Percentiles rank a stretch among this genome's conserved stretches.
These are phyloP conservation scores for Diversispora epigaea DNA, from an alignment of 192 early-diverging fungal species.

Conservation along the genomic window DNA sequence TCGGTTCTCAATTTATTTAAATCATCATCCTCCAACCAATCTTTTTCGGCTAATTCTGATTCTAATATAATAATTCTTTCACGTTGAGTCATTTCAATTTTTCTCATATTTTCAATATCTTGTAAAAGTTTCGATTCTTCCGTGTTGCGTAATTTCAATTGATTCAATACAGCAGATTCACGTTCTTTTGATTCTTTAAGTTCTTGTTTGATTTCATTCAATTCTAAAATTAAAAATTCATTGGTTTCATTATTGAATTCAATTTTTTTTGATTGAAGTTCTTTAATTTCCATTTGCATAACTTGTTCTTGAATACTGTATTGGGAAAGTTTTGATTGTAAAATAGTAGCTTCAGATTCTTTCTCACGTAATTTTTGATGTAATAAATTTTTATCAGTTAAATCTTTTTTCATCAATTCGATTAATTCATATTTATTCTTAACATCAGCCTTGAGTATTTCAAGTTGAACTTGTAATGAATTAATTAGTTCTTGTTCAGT, in stretches of 20 bases:
- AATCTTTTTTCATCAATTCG: constrained; percentile 18
- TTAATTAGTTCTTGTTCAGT: constrained; percentile 1
- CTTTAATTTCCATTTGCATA: constrained; percentile 7
- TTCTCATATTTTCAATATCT: background rate
- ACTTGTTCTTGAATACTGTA: background rate
- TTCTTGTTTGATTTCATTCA: constrained; percentile 2
- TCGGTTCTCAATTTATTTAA: background rate
- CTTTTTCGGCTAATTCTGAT: background rate
- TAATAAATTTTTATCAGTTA: constrained; percentile 4
- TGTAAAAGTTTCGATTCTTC: background rate
- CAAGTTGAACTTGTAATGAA: background rate
- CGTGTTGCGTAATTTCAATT: background rate
- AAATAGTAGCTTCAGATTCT: background rate
- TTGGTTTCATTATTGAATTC: background rate
- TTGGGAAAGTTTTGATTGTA: constrained; percentile 4
- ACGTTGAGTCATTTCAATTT: background rate
- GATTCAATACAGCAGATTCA: background rate
- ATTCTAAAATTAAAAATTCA: background rate
- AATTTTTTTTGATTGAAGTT: background rate
- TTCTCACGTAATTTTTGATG: constrained; percentile 22
- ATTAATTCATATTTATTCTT: constrained; percentile 24
- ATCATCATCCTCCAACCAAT: background rate
- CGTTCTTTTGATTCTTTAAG: background rate
- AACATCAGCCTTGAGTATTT: constrained; percentile 6
- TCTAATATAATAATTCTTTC: constrained; percentile 6